Evolutionary conservation across 2,329 filamentous ascomycete species (phyloP).

Genomic region (Fusarium foetens): DNA sequence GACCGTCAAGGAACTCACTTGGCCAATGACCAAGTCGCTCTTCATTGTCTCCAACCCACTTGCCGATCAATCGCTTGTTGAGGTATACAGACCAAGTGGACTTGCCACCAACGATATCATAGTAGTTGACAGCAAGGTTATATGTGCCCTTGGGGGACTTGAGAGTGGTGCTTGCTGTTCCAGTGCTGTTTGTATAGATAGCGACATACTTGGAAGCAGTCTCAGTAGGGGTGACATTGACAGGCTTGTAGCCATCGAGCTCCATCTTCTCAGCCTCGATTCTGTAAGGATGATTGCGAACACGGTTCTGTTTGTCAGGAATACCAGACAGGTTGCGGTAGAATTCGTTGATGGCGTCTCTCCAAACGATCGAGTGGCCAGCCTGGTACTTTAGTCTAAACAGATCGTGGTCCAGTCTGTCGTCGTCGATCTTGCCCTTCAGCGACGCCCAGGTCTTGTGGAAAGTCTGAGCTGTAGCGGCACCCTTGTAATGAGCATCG

Average conservation of each 20-base stretch:
- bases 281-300: constrained; percentile 71
- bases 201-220: constrained; percentile 58
- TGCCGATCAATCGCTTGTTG: constrained; percentile 62
- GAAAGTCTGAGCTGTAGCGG: constrained; percentile 70
- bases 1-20: constrained; percentile 69
- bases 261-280: constrained; percentile 75
- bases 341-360: constrained; percentile 73
- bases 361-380: constrained; percentile 76
- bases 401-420: constrained; percentile 68
- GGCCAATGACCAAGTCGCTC: constrained; percentile 67
- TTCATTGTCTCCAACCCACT: constrained; percentile 70
- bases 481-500: constrained; percentile 69
- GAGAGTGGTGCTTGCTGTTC: constrained; percentile 10
- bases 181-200: constrained; percentile 11
- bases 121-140: constrained; percentile 74
- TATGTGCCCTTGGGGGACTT: constrained; percentile 58
- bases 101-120: constrained; percentile 68
- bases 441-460: constrained; percentile 64
- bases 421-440: constrained; percentile 64
- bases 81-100: constrained; percentile 66
- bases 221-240: constrained; percentile 67
- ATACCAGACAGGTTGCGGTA: constrained; percentile 68
- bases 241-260: constrained; percentile 65
- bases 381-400: constrained; percentile 72
- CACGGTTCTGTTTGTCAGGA: constrained; percentile 64